Conservation (phyloP, 768 basidiomycete species). For the Saitozyma sp. region DNA sequence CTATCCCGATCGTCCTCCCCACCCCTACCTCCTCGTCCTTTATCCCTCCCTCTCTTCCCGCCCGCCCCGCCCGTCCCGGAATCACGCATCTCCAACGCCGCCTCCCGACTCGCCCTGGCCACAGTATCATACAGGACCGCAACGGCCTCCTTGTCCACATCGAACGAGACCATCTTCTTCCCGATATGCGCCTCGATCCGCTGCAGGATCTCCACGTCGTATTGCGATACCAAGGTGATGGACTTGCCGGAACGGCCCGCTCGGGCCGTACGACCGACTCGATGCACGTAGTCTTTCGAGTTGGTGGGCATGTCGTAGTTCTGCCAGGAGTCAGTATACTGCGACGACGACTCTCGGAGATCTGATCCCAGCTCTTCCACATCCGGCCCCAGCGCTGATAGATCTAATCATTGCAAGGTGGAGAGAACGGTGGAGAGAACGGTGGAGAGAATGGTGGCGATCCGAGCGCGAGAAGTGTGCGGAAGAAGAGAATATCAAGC, state of each 20-base stretch:
- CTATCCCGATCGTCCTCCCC: conserved; percentile 76
- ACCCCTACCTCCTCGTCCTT: conserved; percentile 51
- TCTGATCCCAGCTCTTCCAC: not conserved
- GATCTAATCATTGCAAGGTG: not conserved
- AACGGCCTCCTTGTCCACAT: conserved; percentile 80
- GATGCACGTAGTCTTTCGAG: conserved; percentile 98
- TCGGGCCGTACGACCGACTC: conserved; percentile 94
- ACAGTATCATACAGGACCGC: conserved; percentile 83
- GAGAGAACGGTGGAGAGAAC: not conserved
- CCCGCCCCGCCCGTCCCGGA: conserved; percentile 60
- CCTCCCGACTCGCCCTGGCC: conserved; percentile 71
- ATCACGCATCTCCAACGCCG: conserved; percentile 79
- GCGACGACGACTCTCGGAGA: too few relatives aligned
- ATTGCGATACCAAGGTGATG: conserved; percentile 96
- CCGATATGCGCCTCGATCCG: conserved; percentile 89
- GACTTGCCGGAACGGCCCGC: conserved; percentile 97
- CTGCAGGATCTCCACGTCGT: conserved; percentile 93
- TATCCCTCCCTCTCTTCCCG: conserved; percentile 59
- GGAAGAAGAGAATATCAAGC: not conserved
- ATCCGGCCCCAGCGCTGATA: not conserved
- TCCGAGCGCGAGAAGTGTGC: not conserved
- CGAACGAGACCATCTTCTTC: conserved; percentile 86
- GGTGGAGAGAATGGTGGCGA: not conserved
- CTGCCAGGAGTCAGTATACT: conserved; percentile 11
- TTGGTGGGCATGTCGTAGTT: conserved; percentile 98